Conservation (phyloP, 225 moss, liverwort and hornwort species). For the Anthoceros angustus region DNA sequence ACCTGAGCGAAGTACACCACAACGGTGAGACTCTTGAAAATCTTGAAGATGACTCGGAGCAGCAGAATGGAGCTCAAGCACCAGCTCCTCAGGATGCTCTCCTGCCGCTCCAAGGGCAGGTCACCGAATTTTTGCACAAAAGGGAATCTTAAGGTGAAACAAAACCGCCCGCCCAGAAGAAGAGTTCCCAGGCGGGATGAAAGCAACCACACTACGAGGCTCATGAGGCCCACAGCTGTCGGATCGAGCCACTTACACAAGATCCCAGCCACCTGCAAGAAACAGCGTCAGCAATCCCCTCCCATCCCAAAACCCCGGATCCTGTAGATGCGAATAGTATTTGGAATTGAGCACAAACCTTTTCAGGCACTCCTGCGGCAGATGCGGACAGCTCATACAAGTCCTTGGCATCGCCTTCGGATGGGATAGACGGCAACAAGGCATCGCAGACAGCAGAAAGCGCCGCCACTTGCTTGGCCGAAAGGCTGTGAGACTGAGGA, state of each 20-base stretch:
- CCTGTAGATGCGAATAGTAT: neutral
- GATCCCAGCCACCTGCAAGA: conserved; percentile 46
- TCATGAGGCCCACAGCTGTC: conserved; percentile 14
- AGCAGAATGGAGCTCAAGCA: conserved; percentile 21
- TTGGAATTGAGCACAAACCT: conserved; percentile 19
- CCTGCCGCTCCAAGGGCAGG: conserved; percentile 27
- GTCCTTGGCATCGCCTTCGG: conserved; percentile 9
- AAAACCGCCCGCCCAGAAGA: conserved; percentile 30
- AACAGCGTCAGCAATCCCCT: neutral
- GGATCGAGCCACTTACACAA: conserved; percentile 27
- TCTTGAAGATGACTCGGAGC: neutral
- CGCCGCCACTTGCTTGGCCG: conserved; percentile 29
- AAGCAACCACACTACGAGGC: conserved; percentile 36
- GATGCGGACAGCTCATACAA: conserved; percentile 52
- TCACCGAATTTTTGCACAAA: conserved; percentile 29
- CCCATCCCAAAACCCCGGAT: neutral
- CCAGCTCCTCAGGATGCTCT: conserved; percentile 45
- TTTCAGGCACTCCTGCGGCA: conserved; percentile 29
- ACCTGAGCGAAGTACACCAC: neutral
- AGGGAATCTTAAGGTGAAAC: conserved; percentile 33
- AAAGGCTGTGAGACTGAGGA: conserved; percentile 30
- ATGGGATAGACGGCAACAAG: conserved; percentile 44
- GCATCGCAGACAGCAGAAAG: conserved; percentile 45
- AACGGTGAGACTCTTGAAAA: neutral
- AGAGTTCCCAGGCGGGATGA: conserved; percentile 45